Conservation (phyloP, 371 early-diverging fungal species). For the Zychaea mexicana region DNA sequence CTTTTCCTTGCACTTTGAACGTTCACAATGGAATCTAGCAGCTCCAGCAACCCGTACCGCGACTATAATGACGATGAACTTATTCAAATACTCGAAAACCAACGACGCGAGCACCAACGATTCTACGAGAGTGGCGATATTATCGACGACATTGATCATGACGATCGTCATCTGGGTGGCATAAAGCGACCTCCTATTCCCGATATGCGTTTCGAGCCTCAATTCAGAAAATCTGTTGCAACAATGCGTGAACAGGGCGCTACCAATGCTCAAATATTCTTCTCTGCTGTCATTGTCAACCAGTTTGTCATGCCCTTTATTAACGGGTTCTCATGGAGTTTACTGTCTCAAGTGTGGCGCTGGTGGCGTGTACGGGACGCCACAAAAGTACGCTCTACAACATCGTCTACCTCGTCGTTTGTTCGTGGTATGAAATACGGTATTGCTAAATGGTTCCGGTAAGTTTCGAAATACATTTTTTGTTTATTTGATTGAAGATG, state of each 20-base stretch:
- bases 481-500: not conserved
- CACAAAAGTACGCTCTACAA: slow-evolving; percentile 4
- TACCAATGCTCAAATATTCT: slow-evolving; percentile 28
- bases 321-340: slow-evolving; percentile 45
- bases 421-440: slow-evolving; percentile 31
- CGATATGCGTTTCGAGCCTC: slow-evolving; percentile 50
- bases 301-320: slow-evolving; percentile 50
- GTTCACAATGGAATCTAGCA: not conserved
- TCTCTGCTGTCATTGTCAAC: slow-evolving; percentile 40
- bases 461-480: slow-evolving; percentile 10
- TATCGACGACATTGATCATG: slow-evolving; percentile 20
- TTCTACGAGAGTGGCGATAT: slow-evolving; percentile 18
- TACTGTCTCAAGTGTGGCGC: slow-evolving; percentile 36
- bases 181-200: slow-evolving; percentile 39
- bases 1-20: not conserved
- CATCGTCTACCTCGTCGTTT: slow-evolving; percentile 16
- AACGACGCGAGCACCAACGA: slow-evolving; percentile 29
- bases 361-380: slow-evolving; percentile 40
- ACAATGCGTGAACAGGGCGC: slow-evolving; percentile 31
- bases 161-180: slow-evolving; percentile 10
- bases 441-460: slow-evolving; percentile 35
- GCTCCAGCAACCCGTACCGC: not conserved
- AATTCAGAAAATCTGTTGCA: slow-evolving; percentile 36
- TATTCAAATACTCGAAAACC: slow-evolving; percentile 30
- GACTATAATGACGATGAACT: slow-evolving; percentile 25